Conservation (phyloP, 2,329 filamentous ascomycete genomes). For the Aspergillus sp. region DNA sequence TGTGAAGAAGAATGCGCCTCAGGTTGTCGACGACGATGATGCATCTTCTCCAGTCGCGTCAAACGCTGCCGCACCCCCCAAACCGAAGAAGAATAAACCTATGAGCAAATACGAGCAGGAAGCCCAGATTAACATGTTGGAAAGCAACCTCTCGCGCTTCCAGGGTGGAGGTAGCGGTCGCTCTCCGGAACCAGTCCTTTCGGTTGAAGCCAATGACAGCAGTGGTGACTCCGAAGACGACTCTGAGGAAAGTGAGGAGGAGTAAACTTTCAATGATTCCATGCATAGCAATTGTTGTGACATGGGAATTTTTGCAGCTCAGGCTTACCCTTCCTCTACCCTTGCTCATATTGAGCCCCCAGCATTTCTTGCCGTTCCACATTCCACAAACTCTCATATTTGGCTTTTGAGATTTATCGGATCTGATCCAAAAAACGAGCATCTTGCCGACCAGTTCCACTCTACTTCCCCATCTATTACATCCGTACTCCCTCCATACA, state of each 20-base stretch:
- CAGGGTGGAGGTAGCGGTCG: slow-evolving; percentile 42
- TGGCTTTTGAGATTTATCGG: background rate
- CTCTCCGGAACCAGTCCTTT: slow-evolving; percentile 44
- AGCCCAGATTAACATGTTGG: slow-evolving; percentile 49
- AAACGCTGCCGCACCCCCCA: slow-evolving; percentile 38
- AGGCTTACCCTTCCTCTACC: slow-evolving; percentile 5
- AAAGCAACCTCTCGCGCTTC: slow-evolving; percentile 48
- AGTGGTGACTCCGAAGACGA: slow-evolving; percentile 49
- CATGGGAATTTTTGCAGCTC: slow-evolving; percentile 4
- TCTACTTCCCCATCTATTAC: background rate
- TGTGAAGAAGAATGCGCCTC: slow-evolving; percentile 48
- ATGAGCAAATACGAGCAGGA: slow-evolving; percentile 54
- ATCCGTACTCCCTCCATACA: slow-evolving; percentile 6
- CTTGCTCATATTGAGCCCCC: background rate
- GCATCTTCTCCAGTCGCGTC: slow-evolving; percentile 29
- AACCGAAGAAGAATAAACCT: slow-evolving; percentile 53
- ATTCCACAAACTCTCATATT: background rate
- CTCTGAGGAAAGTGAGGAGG: slow-evolving; percentile 51
- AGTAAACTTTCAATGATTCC: slow-evolving; percentile 31
- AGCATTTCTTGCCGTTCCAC: background rate
- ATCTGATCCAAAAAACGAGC: background rate
- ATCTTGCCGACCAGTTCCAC: background rate
- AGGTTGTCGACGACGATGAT: slow-evolving; percentile 45
- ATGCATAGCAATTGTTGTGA: background rate
- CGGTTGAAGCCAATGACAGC: slow-evolving; percentile 45